These are phyloP conservation scores for Cryphonectria japonica DNA, from an alignment of 2,329 filamentous ascomycete species.

Conservation along the genomic window DNA sequence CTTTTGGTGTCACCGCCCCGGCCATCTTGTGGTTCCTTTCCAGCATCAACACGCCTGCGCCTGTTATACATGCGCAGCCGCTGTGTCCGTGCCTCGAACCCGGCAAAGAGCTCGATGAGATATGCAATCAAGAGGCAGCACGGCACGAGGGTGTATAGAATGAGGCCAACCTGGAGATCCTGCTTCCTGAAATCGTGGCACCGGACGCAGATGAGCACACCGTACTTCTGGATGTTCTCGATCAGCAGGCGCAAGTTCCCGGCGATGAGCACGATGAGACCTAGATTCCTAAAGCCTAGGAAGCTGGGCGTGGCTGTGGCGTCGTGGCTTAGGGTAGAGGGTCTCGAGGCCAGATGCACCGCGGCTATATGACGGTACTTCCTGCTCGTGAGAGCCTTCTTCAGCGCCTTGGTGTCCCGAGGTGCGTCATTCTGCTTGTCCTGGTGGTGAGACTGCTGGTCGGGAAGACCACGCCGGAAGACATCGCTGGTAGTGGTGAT, in stretches of 20 bases:
- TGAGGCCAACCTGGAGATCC: conserved; percentile 74
- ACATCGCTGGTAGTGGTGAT: conserved; percentile 14
- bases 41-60: not conserved
- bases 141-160: conserved; percentile 85
- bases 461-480: conserved; percentile 17
- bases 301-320: conserved; percentile 77
- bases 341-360: conserved; percentile 71
- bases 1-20: conserved; percentile 54
- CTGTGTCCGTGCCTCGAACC: conserved; percentile 73
- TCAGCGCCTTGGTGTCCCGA: conserved; percentile 37
- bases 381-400: conserved; percentile 44
- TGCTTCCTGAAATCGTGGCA: conserved; percentile 85
- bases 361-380: conserved; percentile 94
- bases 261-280: conserved; percentile 90
- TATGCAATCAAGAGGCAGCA: conserved; percentile 91
- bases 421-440: conserved; percentile 5
- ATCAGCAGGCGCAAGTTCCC: conserved; percentile 94
- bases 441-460: conserved; percentile 1
- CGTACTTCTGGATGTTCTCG: conserved; percentile 98
- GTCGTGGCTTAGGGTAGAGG: conserved; percentile 87
- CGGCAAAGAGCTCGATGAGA: conserved; percentile 83
- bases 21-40: not conserved
- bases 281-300: conserved; percentile 91
- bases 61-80: conserved; percentile 32
- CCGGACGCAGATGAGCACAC: conserved; percentile 87